These are phyloP conservation scores for Thamnidium elegans DNA, from an alignment of 192 early-diverging fungal genomes.

Conservation along the genomic window DNA sequence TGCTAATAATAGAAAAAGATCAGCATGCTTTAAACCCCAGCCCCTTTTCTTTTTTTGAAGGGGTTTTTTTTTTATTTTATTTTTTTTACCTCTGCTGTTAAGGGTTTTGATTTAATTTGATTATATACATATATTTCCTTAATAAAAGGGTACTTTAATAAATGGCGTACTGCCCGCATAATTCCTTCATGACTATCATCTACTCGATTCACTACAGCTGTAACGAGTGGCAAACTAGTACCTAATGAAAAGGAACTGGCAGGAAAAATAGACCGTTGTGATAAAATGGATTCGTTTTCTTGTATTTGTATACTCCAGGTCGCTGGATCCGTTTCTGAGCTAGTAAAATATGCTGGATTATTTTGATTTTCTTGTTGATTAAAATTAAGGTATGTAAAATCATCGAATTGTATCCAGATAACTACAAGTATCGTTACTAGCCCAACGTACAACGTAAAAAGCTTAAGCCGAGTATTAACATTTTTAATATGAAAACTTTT, in stretches of 20 bases:
- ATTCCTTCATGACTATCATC: slow-evolving; percentile 26
- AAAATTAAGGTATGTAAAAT: too few species aligned
- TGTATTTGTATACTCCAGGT: slow-evolving; percentile 1
- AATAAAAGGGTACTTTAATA: slow-evolving; percentile 53
- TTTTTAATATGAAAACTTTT: too few species aligned
- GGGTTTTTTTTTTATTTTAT: too few species aligned
- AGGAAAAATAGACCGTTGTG: background rate
- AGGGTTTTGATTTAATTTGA: slow-evolving; percentile 33
- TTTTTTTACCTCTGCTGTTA: slow-evolving; percentile 19
- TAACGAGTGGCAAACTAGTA: slow-evolving; percentile 27
- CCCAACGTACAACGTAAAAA: too few species aligned
- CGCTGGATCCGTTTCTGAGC: slow-evolving; percentile 2
- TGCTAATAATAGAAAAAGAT: background rate
- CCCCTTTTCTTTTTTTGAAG: background rate
- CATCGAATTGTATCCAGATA: too few species aligned
- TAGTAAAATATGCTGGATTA: too few species aligned
- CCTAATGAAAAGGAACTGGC: background rate
- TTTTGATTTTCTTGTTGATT: too few species aligned
- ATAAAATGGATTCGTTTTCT: background rate
- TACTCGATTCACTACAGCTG: slow-evolving; percentile 38
- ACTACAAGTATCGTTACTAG: too few species aligned
- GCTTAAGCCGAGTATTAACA: too few species aligned
- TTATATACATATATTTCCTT: slow-evolving; percentile 58
- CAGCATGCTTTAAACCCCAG: background rate
- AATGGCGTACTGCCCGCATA: slow-evolving; percentile 38